Conservation (phyloP, 2,329 filamentous ascomycete genomes). For the Aspergillus sp. region DNA sequence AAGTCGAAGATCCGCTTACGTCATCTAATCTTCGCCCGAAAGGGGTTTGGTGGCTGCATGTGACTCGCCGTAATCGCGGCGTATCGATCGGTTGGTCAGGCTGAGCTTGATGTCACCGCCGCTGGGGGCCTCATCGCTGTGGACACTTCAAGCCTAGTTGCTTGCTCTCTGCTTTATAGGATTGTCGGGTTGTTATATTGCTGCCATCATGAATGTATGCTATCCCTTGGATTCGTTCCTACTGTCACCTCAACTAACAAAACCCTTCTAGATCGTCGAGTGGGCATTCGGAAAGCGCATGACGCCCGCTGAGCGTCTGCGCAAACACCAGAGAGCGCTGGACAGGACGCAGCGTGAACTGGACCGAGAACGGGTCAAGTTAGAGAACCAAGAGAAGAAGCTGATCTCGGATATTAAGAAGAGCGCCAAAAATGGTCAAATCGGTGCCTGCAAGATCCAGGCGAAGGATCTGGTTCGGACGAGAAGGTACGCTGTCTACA, state of each 20-base stretch:
- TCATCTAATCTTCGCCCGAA: slow-evolving; percentile 3
- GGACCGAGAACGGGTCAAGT: slow-evolving; percentile 89
- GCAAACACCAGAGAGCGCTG: slow-evolving; percentile 84
- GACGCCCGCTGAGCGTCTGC: slow-evolving; percentile 72
- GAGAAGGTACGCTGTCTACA: slow-evolving; percentile 58
- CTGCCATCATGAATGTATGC: slow-evolving; percentile 16
- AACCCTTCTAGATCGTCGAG: slow-evolving; percentile 73
- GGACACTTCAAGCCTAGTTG: background rate
- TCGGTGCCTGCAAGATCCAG: slow-evolving; percentile 98
- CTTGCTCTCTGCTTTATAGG: background rate
- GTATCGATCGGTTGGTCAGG: background rate
- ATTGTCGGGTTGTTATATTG: background rate
- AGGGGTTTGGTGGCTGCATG: slow-evolving; percentile 20
- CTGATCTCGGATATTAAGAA: slow-evolving; percentile 95
- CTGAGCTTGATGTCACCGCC: slow-evolving; percentile 2
- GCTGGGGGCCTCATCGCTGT: background rate
- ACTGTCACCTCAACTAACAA: slow-evolving; percentile 6
- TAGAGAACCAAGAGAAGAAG: slow-evolving; percentile 99
- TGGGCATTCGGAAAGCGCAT: slow-evolving; percentile 99
- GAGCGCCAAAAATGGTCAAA: slow-evolving; percentile 95
- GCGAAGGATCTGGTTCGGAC: slow-evolving; percentile 95
- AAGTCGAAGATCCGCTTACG: background rate
- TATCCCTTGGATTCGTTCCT: slow-evolving; percentile 4
- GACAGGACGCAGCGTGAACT: slow-evolving; percentile 97
- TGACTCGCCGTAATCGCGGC: background rate